These are phyloP conservation scores for Candida koratica DNA, from an alignment of 805 yeast species.

Conservation along the genomic window DNA sequence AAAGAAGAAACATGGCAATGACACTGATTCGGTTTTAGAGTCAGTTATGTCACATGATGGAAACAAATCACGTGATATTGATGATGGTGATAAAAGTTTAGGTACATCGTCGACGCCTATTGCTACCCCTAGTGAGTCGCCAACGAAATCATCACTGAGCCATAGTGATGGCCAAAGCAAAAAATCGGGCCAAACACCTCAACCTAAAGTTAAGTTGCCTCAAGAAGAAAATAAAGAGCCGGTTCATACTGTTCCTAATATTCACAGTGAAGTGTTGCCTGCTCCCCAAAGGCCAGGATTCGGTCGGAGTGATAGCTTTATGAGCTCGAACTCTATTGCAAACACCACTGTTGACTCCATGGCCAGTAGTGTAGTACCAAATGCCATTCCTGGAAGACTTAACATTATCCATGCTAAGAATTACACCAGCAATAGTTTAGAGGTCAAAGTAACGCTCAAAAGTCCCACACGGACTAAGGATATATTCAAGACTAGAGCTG, in stretches of 20 bases:
- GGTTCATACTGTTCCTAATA: constrained; percentile 29
- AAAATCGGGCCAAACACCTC: constrained; percentile 26
- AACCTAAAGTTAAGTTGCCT: constrained; percentile 8
- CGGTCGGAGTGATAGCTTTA: constrained; percentile 22
- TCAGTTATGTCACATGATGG: constrained; percentile 4
- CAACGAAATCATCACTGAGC: constrained; percentile 10
- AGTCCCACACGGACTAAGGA: constrained; percentile 48
- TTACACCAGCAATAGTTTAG: constrained; percentile 35
- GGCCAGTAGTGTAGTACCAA: constrained; percentile 33
- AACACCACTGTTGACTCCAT: constrained; percentile 27
- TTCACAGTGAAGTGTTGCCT: constrained; percentile 30
- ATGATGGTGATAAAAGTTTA: not conserved
- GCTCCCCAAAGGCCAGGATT: constrained; percentile 37
- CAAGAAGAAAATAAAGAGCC: constrained; percentile 4
- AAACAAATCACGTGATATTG: not conserved
- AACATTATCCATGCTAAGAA: constrained; percentile 48
- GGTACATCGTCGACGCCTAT: too few relatives aligned
- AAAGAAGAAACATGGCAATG: constrained; percentile 17
- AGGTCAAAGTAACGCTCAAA: constrained; percentile 52
- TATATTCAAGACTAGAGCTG: constrained; percentile 59
- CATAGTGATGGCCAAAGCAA: constrained; percentile 33
- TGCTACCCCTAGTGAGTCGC: constrained; percentile 7
- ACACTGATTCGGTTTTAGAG: constrained; percentile 5
- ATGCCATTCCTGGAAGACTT: constrained; percentile 51
- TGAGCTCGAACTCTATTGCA: constrained; percentile 19